Evolutionary conservation across 192 early-diverging fungal genomes (phyloP), one percentile per base, ranked within the genome.

Genomic region (Geranomyces variabilis): DNA sequence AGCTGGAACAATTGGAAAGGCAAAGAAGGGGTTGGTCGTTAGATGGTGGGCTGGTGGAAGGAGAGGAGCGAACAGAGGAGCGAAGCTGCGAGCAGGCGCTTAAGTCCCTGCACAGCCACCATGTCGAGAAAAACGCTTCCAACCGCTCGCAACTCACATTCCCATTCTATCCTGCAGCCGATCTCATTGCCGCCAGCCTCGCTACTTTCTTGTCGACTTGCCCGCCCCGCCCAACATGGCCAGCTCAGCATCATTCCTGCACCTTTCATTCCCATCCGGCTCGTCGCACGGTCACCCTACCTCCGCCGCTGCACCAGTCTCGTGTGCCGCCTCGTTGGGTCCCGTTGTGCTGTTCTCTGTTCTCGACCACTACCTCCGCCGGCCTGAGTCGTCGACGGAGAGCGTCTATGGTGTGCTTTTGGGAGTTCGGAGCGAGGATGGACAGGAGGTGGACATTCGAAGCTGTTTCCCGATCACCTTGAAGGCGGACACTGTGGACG

Each of bases 341-440:
- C 96, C 96, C 31, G 83, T 95, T 26, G 94, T 95, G 15, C 84
- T 96, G 45, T 93, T 99, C 75, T 88, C 93, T 34, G 91, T 97
- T 60, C 88, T 99, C 19, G 94, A 96, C 83, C 95, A 97, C 81
- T 94, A 82, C 75, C 76, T 93, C 69, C 91, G 95, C 47, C 90
- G 92, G 63, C 89, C 93, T 73, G 91, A 92, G 67, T 41, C 36
- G 3, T 85, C 84, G 69, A 91, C 94, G 74, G 82, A 86, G 67
- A 80, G 91, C 62, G 94, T 96, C 22, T 91, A 97, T 59, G 96
- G 96, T 56, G 93, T 92, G 21, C 86, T 99, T 9, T 80, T 99
- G 45, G 96, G 96, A 69, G 87, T 89, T 56, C 87, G 92, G 61
- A 93, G 90, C 77, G 91, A 94, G 59, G 93, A 96, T 79, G 93